A percentile compares a stretch with the other conserved stretches of the same genome.
These are phyloP conservation scores for Rutstroemia sp. DNA, from an alignment of 2,329 filamentous ascomycete species.

Conservation along the genomic window DNA sequence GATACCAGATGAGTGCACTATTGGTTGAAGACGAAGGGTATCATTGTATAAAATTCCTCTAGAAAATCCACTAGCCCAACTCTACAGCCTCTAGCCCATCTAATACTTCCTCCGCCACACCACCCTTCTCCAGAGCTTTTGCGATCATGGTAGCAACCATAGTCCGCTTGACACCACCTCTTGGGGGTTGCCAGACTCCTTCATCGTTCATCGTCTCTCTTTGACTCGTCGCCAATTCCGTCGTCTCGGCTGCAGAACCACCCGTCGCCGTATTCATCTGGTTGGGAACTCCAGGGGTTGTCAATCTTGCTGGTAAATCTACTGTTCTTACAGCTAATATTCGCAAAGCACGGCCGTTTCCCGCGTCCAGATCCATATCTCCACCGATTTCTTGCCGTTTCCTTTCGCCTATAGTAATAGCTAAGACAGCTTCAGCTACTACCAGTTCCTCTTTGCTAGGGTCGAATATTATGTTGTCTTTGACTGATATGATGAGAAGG, in stretches of 20 bases:
- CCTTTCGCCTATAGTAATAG: conserved; percentile 64
- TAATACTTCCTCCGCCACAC: conserved; percentile 81
- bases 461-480: conserved; percentile 88
- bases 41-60: conserved; percentile 10
- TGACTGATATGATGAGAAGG: conserved; percentile 80
- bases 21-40: conserved; percentile 5
- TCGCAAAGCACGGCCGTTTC: conserved; percentile 38
- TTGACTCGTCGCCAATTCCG: conserved; percentile 35
- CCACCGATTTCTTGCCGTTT: conserved; percentile 14
- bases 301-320: conserved; percentile 66
- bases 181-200: conserved; percentile 78
- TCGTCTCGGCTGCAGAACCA: conserved; percentile 32
- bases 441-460: conserved; percentile 85
- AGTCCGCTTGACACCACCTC: conserved; percentile 73
- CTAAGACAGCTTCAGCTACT: conserved; percentile 83
- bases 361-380: conserved; percentile 36
- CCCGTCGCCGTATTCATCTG: conserved; percentile 49
- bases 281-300: conserved; percentile 62
- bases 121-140: conserved; percentile 67
- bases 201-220: conserved; percentile 51
- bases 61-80: conserved; percentile 39
- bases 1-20: background rate
- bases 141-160: conserved; percentile 69
- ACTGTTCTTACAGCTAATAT: conserved; percentile 65
- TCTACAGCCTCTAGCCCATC: conserved; percentile 73